phyloP scores from a whole-genome alignment of 2,329 filamentous ascomycete genomes.

The Metarhizium robertsii region DNA sequence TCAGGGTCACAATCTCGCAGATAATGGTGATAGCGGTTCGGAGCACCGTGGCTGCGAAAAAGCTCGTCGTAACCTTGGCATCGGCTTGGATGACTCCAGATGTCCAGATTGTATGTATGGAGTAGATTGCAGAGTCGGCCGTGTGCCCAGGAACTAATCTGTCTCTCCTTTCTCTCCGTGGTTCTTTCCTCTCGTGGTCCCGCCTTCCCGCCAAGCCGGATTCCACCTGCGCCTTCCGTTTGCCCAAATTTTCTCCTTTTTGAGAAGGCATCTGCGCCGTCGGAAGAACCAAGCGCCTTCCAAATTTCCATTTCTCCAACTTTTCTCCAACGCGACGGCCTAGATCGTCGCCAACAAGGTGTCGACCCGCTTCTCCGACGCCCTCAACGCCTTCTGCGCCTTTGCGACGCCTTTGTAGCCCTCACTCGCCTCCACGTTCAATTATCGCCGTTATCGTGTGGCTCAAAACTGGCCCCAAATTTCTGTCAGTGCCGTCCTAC shows the following conservation, averaged over 20 bases:
- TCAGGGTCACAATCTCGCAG: too few species aligned
- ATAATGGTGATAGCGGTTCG: neutral
- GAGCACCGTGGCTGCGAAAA: neutral
- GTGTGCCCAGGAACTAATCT: too few species aligned
- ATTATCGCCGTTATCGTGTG: neutral
- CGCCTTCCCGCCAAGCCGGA: neutral
- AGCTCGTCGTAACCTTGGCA: neutral
- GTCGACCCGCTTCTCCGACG: neutral
- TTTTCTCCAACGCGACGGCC: neutral
- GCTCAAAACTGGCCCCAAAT: neutral
- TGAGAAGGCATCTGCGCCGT: neutral
- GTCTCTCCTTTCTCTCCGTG: too few species aligned
- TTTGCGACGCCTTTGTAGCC: neutral
- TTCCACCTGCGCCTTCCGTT: neutral
- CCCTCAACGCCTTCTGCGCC: neutral
- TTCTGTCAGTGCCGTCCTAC: too few species aligned
- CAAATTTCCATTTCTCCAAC: neutral
- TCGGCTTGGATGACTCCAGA: neutral
- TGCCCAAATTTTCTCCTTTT: neutral
- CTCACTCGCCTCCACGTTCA: neutral
- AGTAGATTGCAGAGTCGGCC: too few species aligned
- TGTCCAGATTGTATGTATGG: too few species aligned
- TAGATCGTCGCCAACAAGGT: neutral
- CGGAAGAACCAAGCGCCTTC: neutral
- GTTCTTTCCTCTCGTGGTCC: neutral